phyloP scores from a whole-genome alignment of 73 alveolate species.

The Halteria grandinella region DNA sequence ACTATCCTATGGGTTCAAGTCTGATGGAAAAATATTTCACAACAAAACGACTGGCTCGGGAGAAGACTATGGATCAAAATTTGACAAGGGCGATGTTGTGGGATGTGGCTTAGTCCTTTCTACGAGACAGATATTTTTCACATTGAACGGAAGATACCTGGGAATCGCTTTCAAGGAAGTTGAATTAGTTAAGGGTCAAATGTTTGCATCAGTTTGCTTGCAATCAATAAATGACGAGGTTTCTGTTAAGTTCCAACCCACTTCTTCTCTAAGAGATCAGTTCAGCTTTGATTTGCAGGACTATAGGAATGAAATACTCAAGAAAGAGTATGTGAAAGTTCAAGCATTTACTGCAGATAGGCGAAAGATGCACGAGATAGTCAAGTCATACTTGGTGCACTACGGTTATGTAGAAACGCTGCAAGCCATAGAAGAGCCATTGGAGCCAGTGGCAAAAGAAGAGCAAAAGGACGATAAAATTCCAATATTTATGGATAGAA shows the following conservation, averaged over 20 bases:
- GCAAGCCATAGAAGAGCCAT: not conserved
- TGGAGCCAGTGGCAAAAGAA: not conserved
- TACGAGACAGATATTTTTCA: constrained; percentile 78
- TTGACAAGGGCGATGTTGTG: constrained; percentile 71
- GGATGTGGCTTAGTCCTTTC: constrained; percentile 85
- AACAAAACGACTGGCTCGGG: constrained; percentile 9
- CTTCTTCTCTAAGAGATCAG: not conserved
- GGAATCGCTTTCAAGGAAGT: constrained; percentile 73
- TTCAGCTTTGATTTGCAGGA: constrained; percentile 29
- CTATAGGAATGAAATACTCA: not conserved
- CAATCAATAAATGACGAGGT: constrained; percentile 31
- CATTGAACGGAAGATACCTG: constrained; percentile 84
- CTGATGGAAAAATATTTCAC: constrained; percentile 66
- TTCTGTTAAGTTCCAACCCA: not conserved
- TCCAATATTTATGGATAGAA: too few relatives aligned
- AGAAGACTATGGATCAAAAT: constrained; percentile 79
- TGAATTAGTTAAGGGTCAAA: not conserved
- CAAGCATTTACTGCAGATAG: not conserved
- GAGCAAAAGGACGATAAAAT: not conserved
- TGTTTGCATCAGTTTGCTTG: constrained; percentile 30
- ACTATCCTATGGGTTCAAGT: constrained; percentile 56
- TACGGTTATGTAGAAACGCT: constrained; percentile 44
- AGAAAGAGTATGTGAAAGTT: constrained; percentile 18
- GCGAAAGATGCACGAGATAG: not conserved
- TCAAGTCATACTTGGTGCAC: constrained; percentile 34